Evolutionary conservation across 2,329 filamentous ascomycete genomes (phyloP), one percentile per base, ranked within the genome.

Genomic region (Curvularia sp.): DNA sequence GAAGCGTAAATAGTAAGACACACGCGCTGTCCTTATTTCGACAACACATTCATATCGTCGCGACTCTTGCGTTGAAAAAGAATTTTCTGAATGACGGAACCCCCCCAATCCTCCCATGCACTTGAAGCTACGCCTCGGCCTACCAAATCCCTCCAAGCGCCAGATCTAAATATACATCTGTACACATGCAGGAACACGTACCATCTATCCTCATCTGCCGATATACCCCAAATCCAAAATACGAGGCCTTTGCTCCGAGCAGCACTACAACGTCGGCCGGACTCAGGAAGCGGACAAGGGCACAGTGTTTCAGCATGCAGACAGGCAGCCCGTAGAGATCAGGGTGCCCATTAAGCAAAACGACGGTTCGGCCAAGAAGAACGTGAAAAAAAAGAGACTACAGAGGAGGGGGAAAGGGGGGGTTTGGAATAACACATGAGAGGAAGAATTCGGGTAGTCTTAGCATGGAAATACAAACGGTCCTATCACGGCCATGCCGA

Each of bases 121-220:
- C 13, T 36, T 7, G 32, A 36, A 6, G 13, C n/a, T 7, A n/a
- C 4, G 6, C 32, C 2, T 36, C 15, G 15, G 32, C 1, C 10
- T 36, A 6, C 32, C 10, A 4, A 25, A 42, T 25, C 39, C 21
- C 7, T 18, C 13, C 39, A 7, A 21, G 21, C 39, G 21, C 12
- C 10, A 21, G 15, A 4, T 15, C 21, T 25, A 25, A 43, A n/a
- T n/a, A 49, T 8, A 15, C 15, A 32, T 15, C 27, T 9, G 30
- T 12, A 25, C 32, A 27, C 13, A 53, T 53, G 55, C 55, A 52
- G 43, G 38, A 53, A 54, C 55, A 36, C 55, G 43, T 48, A 57
- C 34, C 49, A n/a, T 27, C 25, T 21, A n/a, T 21, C 5, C 25
- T 12, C 15, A 9, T 4, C 25, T 27, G 25, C 25, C 25, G 25